phyloP scores from a whole-genome alignment of 1,139 yeast species.

The Debaryomyces subglobosus region DNA sequence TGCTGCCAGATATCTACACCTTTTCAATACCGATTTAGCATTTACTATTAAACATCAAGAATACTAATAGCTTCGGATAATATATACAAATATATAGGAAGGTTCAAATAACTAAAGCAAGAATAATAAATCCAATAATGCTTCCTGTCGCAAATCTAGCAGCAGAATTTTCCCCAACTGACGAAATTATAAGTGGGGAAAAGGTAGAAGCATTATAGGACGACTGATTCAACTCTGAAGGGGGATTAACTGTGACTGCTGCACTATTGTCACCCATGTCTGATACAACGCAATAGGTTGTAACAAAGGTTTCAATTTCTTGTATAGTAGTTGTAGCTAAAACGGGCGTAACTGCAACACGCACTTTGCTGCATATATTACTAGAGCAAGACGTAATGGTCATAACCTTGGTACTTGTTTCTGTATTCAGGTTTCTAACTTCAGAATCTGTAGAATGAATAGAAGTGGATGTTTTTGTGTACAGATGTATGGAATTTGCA shows the following conservation, averaged over 20 bases:
- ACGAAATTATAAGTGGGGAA: not conserved
- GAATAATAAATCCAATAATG: not conserved
- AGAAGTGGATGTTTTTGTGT: slow-evolving; percentile 27
- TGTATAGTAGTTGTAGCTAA: slow-evolving; percentile 30
- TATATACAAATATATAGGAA: not conserved
- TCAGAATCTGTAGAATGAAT: slow-evolving; percentile 5
- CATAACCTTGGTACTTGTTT: slow-evolving; percentile 33
- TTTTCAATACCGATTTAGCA: no score
- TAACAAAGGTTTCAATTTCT: slow-evolving; percentile 28
- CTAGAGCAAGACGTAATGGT: slow-evolving; percentile 53
- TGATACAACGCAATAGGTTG: slow-evolving; percentile 36
- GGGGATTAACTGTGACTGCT: not conserved
- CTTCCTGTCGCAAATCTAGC: not conserved
- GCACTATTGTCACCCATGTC: not conserved
- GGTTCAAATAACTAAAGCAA: not conserved
- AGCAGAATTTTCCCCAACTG: not conserved
- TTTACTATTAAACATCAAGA: no score
- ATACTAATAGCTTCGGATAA: not conserved
- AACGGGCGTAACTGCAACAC: slow-evolving; percentile 17
- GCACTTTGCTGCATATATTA: slow-evolving; percentile 32
- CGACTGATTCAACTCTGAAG: not conserved
- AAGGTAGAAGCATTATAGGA: not conserved
- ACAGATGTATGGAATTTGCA: slow-evolving; percentile 11
- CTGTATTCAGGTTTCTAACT: slow-evolving; percentile 13
- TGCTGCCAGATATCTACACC: no score